Percentiles rank a stretch among this genome's conserved stretches.
phyloP scores from a whole-genome alignment of 2,329 filamentous ascomycete genomes.

The Pseudogymnoascus sp. region DNA sequence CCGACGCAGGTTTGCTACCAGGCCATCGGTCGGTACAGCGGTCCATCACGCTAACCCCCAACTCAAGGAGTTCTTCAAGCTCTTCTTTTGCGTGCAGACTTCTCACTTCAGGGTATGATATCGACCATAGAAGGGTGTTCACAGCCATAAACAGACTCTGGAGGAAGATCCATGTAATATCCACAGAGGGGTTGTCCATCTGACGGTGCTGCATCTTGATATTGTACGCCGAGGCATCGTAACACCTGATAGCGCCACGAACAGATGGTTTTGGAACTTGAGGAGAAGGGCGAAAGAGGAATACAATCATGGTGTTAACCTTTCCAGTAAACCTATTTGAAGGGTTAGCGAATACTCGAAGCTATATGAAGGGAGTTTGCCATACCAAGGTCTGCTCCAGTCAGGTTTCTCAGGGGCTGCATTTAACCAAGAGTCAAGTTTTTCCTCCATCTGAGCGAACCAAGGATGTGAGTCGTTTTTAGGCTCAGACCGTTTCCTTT shows the following conservation, averaged over 20 bases:
- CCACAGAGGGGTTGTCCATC: conserved; percentile 65
- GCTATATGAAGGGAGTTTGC: background rate
- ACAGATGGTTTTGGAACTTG: conserved; percentile 81
- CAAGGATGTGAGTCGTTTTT: conserved; percentile 76
- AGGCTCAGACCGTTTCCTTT: conserved; percentile 71
- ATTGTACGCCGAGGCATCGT: conserved; percentile 72
- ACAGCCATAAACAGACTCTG: conserved; percentile 84
- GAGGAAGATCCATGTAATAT: conserved; percentile 91
- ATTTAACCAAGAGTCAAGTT: conserved; percentile 72
- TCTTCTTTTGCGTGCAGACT: conserved; percentile 64
- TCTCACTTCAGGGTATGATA: conserved; percentile 80
- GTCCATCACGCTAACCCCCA: conserved; percentile 70
- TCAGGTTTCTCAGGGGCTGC: conserved; percentile 60
- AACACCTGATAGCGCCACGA: conserved; percentile 73
- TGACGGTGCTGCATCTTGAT: conserved; percentile 75
- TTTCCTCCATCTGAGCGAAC: conserved; percentile 73
- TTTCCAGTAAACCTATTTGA: conserved; percentile 51
- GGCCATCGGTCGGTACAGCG: conserved; percentile 85
- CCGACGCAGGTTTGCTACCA: conserved; percentile 73
- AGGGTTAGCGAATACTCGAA: conserved; percentile 16
- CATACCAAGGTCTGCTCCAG: conserved; percentile 73
- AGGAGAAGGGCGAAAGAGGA: conserved; percentile 82
- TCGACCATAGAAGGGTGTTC: conserved; percentile 84
- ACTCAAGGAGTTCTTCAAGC: conserved; percentile 65
- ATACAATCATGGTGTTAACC: conserved; percentile 82